Percentiles rank a stretch among this genome's conserved stretches.
Evolutionary conservation across 1,284 basidiomycete genomes (phyloP).

Genomic region (Cutaneotrichosporon mucoides): DNA sequence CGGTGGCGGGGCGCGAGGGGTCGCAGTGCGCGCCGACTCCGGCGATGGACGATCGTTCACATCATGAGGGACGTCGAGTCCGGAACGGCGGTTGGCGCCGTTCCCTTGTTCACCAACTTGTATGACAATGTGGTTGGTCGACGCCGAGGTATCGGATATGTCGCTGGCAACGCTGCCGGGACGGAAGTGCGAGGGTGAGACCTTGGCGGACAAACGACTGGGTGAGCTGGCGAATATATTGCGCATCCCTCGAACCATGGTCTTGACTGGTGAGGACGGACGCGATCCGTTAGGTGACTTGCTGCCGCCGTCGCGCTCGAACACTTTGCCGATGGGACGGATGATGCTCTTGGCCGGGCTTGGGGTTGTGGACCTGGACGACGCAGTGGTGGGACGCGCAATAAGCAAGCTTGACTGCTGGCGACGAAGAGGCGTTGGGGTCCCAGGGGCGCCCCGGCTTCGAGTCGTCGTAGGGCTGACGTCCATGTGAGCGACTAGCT

Average conservation of each 20-base stretch:
- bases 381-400: slow-evolving; percentile 1
- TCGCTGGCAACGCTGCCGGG: neutral
- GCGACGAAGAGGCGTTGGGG: slow-evolving; percentile 32
- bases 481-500: slow-evolving; percentile 24
- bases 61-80: neutral
- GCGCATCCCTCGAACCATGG: slow-evolving; percentile 36
- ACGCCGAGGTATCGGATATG: neutral
- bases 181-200: neutral
- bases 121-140: neutral
- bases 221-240: slow-evolving; percentile 31
- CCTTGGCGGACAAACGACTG: slow-evolving; percentile 8
- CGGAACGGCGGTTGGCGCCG: neutral
- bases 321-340: neutral
- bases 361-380: neutral
- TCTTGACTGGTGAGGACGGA: slow-evolving; percentile 10
- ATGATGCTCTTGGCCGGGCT: neutral
- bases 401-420: slow-evolving; percentile 25
- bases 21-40: neutral
- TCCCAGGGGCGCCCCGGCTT: neutral
- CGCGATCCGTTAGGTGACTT: neutral
- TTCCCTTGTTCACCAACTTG: neutral
- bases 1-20: neutral
- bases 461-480: slow-evolving; percentile 4
- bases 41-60: neutral
- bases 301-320: neutral